These are phyloP conservation scores for Candida albicans DNA, from an alignment of 1,139 yeast species.

Conservation along the genomic window DNA sequence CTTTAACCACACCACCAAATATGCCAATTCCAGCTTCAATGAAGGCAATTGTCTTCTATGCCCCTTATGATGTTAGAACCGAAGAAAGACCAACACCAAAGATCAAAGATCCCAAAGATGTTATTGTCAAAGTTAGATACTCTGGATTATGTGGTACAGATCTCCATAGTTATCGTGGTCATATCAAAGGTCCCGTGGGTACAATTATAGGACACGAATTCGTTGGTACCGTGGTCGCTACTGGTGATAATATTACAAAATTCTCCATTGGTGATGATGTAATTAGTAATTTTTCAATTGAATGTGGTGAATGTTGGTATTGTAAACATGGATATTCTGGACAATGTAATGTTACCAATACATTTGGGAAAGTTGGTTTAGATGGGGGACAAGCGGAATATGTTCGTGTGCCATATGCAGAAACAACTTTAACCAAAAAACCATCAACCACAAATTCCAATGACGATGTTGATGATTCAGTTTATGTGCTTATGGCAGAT, in stretches of 20 bases:
- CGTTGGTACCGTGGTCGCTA: conserved; percentile 40
- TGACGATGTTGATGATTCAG: conserved; percentile 38
- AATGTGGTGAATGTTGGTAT: conserved; percentile 58
- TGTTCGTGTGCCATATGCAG: conserved; percentile 59
- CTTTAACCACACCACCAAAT: neutral
- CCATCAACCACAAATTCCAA: conserved; percentile 24
- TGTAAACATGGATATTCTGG: conserved; percentile 54
- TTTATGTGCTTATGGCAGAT: conserved; percentile 63
- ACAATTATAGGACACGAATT: conserved; percentile 55
- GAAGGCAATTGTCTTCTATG: conserved; percentile 60
- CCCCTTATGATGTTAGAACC: conserved; percentile 46
- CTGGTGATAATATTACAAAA: conserved; percentile 34
- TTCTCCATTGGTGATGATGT: conserved; percentile 47
- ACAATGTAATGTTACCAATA: conserved; percentile 50
- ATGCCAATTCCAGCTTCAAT: conserved; percentile 27
- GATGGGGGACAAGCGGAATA: conserved; percentile 65
- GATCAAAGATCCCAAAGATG: conserved; percentile 44
- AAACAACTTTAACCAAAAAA: conserved; percentile 45
- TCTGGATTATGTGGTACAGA: conserved; percentile 66
- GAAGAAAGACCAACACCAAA: conserved; percentile 46
- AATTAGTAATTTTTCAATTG: conserved; percentile 53
- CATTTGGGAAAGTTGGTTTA: conserved; percentile 55
- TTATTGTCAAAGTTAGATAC: conserved; percentile 50
- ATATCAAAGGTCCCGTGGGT: conserved; percentile 37
- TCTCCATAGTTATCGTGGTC: conserved; percentile 60